phyloP scores from a whole-genome alignment of 2,329 filamentous ascomycete genomes.

The Chaetomium sp. region DNA sequence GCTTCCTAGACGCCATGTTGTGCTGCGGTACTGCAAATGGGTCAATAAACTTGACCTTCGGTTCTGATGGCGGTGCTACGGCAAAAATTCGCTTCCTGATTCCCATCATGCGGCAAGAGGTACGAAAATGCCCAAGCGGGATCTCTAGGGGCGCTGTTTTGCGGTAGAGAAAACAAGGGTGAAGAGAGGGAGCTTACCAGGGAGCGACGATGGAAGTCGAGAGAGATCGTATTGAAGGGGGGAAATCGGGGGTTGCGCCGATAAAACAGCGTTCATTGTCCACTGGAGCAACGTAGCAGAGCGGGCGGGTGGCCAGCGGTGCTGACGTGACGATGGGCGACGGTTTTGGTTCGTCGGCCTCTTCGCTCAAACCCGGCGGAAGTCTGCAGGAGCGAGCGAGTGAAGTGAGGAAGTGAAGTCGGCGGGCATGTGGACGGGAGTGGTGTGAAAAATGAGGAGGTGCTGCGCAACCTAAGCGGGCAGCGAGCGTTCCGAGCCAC shows the following conservation, averaged over 20 bases:
- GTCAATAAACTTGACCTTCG: conserved; percentile 15
- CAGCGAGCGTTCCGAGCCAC: conserved; percentile 9
- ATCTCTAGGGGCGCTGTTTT: no score
- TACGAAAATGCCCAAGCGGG: not conserved
- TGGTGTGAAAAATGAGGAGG: conserved; percentile 22
- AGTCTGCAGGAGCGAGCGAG: not conserved
- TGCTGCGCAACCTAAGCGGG: conserved; percentile 6
- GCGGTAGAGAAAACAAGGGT: not conserved
- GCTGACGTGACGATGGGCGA: not conserved
- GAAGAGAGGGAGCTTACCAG: conserved; percentile 39
- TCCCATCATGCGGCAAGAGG: not conserved
- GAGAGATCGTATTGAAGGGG: conserved; percentile 52
- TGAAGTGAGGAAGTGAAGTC: conserved; percentile 4
- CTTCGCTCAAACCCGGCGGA: no score
- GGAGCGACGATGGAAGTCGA: conserved; percentile 48
- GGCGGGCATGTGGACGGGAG: conserved; percentile 14
- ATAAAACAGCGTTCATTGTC: conserved; percentile 56
- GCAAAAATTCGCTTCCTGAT: conserved; percentile 1
- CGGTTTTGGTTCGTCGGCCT: not conserved
- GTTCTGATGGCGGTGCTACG: not conserved
- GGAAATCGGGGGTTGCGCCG: conserved; percentile 53
- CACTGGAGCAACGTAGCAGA: not conserved
- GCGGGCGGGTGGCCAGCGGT: not conserved
- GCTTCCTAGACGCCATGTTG: conserved; percentile 59
- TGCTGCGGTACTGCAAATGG: conserved; percentile 41